A percentile compares a stretch with the other conserved stretches of the same genome.
Conservation (phyloP, 805 yeast genomes). For the Komagataella kurtzmanii region DNA sequence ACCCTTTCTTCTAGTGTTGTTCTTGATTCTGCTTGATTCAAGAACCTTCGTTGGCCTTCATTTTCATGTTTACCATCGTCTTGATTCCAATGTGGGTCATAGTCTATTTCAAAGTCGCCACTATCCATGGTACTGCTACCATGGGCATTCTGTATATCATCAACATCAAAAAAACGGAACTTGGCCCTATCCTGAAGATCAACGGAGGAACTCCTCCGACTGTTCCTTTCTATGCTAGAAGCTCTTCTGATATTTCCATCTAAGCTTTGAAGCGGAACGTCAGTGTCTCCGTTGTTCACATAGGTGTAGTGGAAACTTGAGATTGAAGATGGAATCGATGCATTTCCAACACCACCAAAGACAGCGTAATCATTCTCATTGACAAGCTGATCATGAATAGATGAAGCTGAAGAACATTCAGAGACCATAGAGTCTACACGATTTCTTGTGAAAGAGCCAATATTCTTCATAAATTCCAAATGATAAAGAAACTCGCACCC, state of each 20-base stretch:
- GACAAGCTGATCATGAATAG: constrained; percentile 19
- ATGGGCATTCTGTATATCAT: constrained; percentile 76
- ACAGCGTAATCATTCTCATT: constrained; percentile 52
- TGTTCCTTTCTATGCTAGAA: neutral
- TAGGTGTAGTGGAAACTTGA: constrained; percentile 58
- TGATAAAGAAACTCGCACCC: neutral
- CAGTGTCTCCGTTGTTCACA: constrained; percentile 27
- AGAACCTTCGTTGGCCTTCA: constrained; percentile 1
- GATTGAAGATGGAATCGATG: constrained; percentile 64
- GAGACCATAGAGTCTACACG: constrained; percentile 13
- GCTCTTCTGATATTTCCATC: neutral
- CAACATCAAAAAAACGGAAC: constrained; percentile 73
- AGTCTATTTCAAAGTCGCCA: constrained; percentile 39
- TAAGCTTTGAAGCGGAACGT: neutral
- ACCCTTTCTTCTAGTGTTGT: neutral
- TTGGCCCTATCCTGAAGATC: constrained; percentile 25
- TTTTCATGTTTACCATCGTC: constrained; percentile 26
- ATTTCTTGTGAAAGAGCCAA: constrained; percentile 15
- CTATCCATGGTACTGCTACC: constrained; percentile 71
- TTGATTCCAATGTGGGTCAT: constrained; percentile 64
- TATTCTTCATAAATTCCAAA: neutral
- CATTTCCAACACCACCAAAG: constrained; percentile 68
- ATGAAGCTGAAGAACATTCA: constrained; percentile 2
- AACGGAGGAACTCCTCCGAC: constrained; percentile 12
- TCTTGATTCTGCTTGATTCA: neutral